Percentiles rank a stretch among this genome's conserved stretches.
phyloP scores from a whole-genome alignment of 495 filamentous ascomycete species.

The Achaetomiella virescens region DNA sequence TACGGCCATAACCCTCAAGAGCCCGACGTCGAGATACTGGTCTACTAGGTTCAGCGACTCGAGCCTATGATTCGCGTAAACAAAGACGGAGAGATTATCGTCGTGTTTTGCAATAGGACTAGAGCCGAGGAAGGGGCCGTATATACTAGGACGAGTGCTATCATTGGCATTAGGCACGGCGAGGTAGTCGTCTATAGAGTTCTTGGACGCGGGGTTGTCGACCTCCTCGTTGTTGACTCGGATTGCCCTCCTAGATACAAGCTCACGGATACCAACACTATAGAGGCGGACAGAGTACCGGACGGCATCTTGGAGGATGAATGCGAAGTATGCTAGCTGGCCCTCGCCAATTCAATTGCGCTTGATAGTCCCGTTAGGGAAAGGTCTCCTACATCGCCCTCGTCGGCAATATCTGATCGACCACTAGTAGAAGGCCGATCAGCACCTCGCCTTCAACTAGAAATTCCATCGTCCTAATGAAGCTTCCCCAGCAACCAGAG shows the following conservation, averaged over 20 bases:
- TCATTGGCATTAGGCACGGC: slow-evolving; percentile 67
- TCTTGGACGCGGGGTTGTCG: slow-evolving; percentile 56
- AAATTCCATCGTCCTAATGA: no score
- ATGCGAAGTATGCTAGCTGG: not conserved
- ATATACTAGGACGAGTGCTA: slow-evolving; percentile 81
- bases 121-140: slow-evolving; percentile 60
- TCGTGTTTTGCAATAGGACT: slow-evolving; percentile 77
- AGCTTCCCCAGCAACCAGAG: not conserved
- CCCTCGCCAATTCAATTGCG: not conserved
- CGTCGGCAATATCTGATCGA: not conserved
- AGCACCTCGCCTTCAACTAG: not conserved
- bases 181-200: slow-evolving; percentile 60
- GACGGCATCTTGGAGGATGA: not conserved
- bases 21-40: slow-evolving; percentile 73
- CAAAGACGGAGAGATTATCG: slow-evolving; percentile 56
- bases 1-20: slow-evolving; percentile 39
- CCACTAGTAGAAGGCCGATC: not conserved
- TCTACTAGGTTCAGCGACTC: slow-evolving; percentile 81
- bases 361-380: not conserved
- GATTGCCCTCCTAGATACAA: slow-evolving; percentile 21
- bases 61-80: slow-evolving; percentile 60
- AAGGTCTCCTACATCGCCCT: not conserved
- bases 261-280: slow-evolving; percentile 14
- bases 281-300: slow-evolving; percentile 1
- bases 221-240: slow-evolving; percentile 59